A percentile compares a stretch with the other conserved stretches of the same genome.
Conservation (phyloP, 2,329 filamentous ascomycete species). For the Rhinocladiella mackenziei region DNA sequence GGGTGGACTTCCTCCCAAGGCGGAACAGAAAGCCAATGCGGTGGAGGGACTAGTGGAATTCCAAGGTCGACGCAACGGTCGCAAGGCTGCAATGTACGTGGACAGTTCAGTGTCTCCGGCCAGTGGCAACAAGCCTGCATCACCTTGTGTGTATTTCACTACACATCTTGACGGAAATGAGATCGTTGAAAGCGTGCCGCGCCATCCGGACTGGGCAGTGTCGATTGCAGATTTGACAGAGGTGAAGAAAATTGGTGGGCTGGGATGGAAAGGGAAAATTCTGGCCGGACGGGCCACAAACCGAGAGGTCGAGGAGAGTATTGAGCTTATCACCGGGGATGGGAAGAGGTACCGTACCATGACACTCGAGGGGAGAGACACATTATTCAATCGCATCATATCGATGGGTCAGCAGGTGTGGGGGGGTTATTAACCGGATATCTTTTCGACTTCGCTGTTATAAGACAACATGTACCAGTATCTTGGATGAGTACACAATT, state of each 20-base stretch:
- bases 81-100: constrained; percentile 69
- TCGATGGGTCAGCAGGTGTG: constrained; percentile 78
- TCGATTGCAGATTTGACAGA: constrained; percentile 67
- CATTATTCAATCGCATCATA: constrained; percentile 74
- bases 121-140: constrained; percentile 57
- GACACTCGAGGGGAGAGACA: constrained; percentile 67
- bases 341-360: constrained; percentile 59
- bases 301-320: constrained; percentile 68
- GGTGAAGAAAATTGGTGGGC: constrained; percentile 72
- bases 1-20: constrained; percentile 59
- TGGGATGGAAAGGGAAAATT: constrained; percentile 81
- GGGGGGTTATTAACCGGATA: constrained; percentile 72
- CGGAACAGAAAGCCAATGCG: constrained; percentile 41
- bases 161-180: constrained; percentile 43
- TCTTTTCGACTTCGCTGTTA: too few relatives aligned
- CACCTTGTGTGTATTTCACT: constrained; percentile 65
- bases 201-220: constrained; percentile 63
- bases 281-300: constrained; percentile 75
- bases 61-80: constrained; percentile 64
- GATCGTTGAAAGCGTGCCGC: constrained; percentile 48
- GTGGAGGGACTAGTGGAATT: constrained; percentile 68
- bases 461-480: too few relatives aligned
- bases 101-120: constrained; percentile 38
- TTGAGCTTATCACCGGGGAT: constrained; percentile 60
- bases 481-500: too few relatives aligned